Conservation (phyloP, 441 rosid genomes). For the Raphanus hybrid region DNA sequence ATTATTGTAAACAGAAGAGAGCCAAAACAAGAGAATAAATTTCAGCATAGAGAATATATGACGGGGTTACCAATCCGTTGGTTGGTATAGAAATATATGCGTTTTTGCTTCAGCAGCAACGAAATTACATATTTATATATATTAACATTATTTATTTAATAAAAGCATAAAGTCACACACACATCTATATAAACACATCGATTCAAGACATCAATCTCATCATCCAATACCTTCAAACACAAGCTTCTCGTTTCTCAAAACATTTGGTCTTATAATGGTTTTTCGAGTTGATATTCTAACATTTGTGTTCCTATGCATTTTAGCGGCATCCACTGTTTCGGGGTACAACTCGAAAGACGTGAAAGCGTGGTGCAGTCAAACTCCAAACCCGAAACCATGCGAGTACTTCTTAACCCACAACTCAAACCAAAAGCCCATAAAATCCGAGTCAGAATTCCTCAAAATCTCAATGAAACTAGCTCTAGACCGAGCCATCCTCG, state of each 20-base stretch:
- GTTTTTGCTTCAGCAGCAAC: slow-evolving; percentile 1
- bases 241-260: slow-evolving; percentile 32
- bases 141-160: background rate
- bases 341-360: slow-evolving; percentile 50
- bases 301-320: slow-evolving; percentile 41
- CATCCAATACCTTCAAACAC: slow-evolving; percentile 34
- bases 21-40: background rate
- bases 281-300: slow-evolving; percentile 33
- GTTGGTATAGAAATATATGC: slow-evolving; percentile 25
- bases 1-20: background rate
- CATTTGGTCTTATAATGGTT: slow-evolving; percentile 41
- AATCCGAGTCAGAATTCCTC: slow-evolving; percentile 52
- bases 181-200: slow-evolving; percentile 39
- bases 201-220: slow-evolving; percentile 25
- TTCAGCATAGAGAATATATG: slow-evolving; percentile 2
- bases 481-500: slow-evolving; percentile 51
- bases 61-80: slow-evolving; percentile 31
- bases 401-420: slow-evolving; percentile 55
- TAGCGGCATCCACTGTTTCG: slow-evolving; percentile 43
- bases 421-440: slow-evolving; percentile 43
- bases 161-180: slow-evolving; percentile 6
- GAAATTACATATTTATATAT: background rate
- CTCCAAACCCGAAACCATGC: slow-evolving; percentile 67
- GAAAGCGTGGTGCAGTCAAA: slow-evolving; percentile 58
- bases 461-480: slow-evolving; percentile 51